These are phyloP conservation scores for Pythium insidiosum DNA, from an alignment of 352 stramenopile genomes.

Conservation along the genomic window DNA sequence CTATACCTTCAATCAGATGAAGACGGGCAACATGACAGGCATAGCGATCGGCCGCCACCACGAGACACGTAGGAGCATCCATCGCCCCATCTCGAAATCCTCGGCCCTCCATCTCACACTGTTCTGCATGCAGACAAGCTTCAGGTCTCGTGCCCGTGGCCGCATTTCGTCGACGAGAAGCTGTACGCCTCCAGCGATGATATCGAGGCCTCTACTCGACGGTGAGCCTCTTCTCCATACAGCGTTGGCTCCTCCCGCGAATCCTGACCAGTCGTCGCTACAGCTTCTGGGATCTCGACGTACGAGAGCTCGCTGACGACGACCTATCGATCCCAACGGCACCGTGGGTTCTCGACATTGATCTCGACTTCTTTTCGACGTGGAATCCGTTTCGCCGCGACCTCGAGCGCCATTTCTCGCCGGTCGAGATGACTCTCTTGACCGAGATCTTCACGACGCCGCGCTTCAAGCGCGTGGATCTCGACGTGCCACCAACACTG, in stretches of 20 bases:
- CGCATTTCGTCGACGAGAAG: slow-evolving; percentile 72
- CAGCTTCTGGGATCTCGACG: slow-evolving; percentile 25
- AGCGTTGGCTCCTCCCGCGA: too few species aligned
- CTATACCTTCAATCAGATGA: slow-evolving; percentile 59
- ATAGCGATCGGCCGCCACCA: slow-evolving; percentile 12
- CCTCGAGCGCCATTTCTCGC: slow-evolving; percentile 19
- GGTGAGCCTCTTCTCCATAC: slow-evolving; percentile 10
- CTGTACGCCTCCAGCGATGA: slow-evolving; percentile 33
- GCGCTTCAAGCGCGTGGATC: slow-evolving; percentile 22
- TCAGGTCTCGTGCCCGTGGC: slow-evolving; percentile 38
- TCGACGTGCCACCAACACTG: slow-evolving; percentile 16
- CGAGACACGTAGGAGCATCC: slow-evolving; percentile 8
- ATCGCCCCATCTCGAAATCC: too few species aligned
- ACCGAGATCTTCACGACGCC: slow-evolving; percentile 28
- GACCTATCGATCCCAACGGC: background rate
- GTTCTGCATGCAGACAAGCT: slow-evolving; percentile 17
- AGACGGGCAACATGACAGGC: background rate
- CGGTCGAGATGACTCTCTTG: slow-evolving; percentile 10
- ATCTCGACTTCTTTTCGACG: slow-evolving; percentile 88
- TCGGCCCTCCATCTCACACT: background rate
- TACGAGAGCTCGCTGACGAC: slow-evolving; percentile 4
- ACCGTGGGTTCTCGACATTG: slow-evolving; percentile 71
- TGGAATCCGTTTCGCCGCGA: slow-evolving; percentile 79
- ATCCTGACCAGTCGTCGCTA: background rate
- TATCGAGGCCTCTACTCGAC: slow-evolving; percentile 21